Percentiles rank a stretch among this genome's conserved stretches.
phyloP scores from a whole-genome alignment of 768 basidiomycete species.

The Melanogaster broomeanus region DNA sequence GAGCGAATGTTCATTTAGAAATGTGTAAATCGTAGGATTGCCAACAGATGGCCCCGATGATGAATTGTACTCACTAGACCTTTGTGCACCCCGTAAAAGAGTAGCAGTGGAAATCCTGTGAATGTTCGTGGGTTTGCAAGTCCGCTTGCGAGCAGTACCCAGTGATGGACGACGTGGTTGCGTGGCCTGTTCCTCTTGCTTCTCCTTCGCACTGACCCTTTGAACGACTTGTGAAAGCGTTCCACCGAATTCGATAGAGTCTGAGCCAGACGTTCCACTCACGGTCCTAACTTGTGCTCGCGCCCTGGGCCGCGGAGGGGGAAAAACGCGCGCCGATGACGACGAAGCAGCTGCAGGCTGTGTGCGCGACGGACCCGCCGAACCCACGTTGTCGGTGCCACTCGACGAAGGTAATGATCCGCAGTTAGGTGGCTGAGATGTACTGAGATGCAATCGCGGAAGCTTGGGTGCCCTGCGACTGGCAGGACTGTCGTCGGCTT shows the following conservation, averaged over 20 bases:
- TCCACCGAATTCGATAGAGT: constrained; percentile 10
- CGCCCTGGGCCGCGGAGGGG: not conserved
- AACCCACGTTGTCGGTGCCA: not conserved
- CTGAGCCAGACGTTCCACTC: constrained; percentile 15
- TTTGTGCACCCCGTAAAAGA: constrained; percentile 20
- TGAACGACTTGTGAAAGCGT: constrained; percentile 19
- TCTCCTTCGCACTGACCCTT: constrained; percentile 1
- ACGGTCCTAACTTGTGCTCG: not conserved
- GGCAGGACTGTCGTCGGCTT: constrained; percentile 17
- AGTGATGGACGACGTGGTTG: not conserved
- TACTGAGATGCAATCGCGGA: constrained; percentile 16
- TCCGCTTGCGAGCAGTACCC: constrained; percentile 16
- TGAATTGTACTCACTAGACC: constrained; percentile 14
- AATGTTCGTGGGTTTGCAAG: constrained; percentile 4
- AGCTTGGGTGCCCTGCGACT: constrained; percentile 16
- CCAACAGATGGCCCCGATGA: not conserved
- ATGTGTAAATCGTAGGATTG: not conserved
- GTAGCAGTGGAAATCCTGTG: constrained; percentile 9
- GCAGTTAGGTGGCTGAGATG: not conserved
- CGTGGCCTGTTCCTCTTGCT: not conserved
- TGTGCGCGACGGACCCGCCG: constrained; percentile 3
- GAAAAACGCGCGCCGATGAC: not conserved
- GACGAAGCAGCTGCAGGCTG: constrained; percentile 8
- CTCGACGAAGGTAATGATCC: not conserved
- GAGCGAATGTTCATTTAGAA: not conserved